phyloP scores from a whole-genome alignment of 148 eudicot species.

The Rheum nobile region DNA sequence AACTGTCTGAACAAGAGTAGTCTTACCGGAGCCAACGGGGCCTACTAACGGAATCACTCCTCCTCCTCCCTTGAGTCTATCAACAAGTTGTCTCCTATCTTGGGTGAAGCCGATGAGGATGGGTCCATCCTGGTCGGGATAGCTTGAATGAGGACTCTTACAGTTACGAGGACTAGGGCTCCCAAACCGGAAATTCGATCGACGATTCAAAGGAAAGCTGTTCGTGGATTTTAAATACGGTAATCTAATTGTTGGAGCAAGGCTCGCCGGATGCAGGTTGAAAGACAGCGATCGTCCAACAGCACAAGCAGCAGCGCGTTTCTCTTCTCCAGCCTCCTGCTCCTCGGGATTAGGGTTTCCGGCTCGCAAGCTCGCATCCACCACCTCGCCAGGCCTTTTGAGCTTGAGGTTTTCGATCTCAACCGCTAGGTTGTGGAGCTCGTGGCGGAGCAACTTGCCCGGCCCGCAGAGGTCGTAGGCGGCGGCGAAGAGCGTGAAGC shows the following conservation, averaged over 20 bases:
- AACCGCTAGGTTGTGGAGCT: not conserved
- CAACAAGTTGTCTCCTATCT: not conserved
- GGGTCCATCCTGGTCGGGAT: not conserved
- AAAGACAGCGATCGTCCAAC: not conserved
- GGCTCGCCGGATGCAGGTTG: not conserved
- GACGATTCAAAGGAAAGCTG: not conserved
- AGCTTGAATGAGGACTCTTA: not conserved
- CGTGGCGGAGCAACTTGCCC: slow-evolving; percentile 1
- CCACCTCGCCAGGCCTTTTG: not conserved
- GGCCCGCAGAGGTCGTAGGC: slow-evolving; percentile 7
- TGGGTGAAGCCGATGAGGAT: not conserved
- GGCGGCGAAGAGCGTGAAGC: slow-evolving; percentile 8
- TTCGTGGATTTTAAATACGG: not conserved
- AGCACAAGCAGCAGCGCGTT: not conserved
- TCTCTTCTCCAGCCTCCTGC: not conserved
- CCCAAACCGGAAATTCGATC: not conserved
- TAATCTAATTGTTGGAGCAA: not conserved
- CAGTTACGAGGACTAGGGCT: not conserved
- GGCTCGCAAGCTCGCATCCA: not conserved
- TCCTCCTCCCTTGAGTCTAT: not conserved
- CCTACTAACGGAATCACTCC: slow-evolving; percentile 10
- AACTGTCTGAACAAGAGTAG: slow-evolving; percentile 13
- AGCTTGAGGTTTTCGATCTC: not conserved
- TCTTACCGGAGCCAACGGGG: slow-evolving; percentile 17
- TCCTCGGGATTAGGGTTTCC: not conserved